phyloP scores from a whole-genome alignment of 768 basidiomycete genomes.

The Lactarius akahatsu region DNA sequence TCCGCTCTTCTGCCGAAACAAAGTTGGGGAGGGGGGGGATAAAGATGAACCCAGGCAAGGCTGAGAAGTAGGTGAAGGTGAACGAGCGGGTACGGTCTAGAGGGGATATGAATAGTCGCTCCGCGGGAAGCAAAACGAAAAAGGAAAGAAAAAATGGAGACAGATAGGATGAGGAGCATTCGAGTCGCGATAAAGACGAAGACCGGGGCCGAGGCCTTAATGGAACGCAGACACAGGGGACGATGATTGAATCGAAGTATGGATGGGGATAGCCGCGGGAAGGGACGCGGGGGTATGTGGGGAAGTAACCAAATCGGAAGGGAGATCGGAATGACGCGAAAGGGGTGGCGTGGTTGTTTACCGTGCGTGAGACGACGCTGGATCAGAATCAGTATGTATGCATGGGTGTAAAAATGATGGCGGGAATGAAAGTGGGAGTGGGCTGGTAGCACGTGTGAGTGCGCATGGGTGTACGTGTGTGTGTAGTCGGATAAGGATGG shows the following conservation, averaged over 20 bases:
- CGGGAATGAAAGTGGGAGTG: constrained; percentile 13
- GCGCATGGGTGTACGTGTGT: background rate
- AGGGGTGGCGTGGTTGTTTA: background rate
- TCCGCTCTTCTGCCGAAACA: constrained; percentile 12
- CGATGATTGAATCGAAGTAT: background rate
- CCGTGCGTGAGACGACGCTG: constrained; percentile 2
- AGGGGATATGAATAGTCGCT: constrained; percentile 12
- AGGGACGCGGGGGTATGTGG: constrained; percentile 26
- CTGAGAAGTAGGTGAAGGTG: background rate
- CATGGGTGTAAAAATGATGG: constrained; percentile 3
- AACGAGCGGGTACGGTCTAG: background rate
- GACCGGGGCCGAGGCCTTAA: constrained; percentile 14
- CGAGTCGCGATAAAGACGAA: constrained; percentile 6
- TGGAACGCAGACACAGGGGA: background rate
- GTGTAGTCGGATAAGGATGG: background rate
- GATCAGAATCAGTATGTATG: background rate
- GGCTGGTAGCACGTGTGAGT: constrained; percentile 6
- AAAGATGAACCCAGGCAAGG: constrained; percentile 3
- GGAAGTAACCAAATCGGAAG: constrained; percentile 25
- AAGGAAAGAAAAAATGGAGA: background rate
- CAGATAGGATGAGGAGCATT: background rate
- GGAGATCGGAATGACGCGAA: constrained; percentile 23
- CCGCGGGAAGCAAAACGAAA: constrained; percentile 9
- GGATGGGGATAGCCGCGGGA: constrained; percentile 22
- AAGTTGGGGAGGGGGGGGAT: too few species aligned